These are phyloP conservation scores for Brassica balearica DNA, from an alignment of 441 rosid species.

Conservation along the genomic window DNA sequence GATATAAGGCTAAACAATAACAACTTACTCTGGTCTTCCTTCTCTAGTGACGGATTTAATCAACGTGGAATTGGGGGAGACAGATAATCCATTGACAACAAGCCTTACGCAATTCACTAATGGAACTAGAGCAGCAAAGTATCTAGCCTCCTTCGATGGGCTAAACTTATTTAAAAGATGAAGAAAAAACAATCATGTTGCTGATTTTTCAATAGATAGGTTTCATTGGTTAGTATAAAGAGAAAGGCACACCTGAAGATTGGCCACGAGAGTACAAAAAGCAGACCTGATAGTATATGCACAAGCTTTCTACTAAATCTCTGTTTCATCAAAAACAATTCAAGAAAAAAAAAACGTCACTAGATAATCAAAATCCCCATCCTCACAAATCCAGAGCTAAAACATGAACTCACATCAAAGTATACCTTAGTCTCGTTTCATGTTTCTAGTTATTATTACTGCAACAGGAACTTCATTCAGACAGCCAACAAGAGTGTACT, in stretches of 20 bases:
- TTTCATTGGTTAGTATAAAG: not conserved
- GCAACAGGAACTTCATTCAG: not conserved
- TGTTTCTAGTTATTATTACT: not conserved
- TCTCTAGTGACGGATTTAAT: constrained; percentile 79
- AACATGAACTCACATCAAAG: not conserved
- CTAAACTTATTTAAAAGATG: constrained; percentile 54
- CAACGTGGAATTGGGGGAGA: constrained; percentile 60
- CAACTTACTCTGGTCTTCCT: constrained; percentile 78
- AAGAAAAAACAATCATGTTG: constrained; percentile 24
- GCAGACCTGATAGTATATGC: constrained; percentile 81
- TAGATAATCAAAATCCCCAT: not conserved
- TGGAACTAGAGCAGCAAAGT: constrained; percentile 80
- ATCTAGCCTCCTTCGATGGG: constrained; percentile 69
- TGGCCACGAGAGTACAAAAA: constrained; percentile 79
- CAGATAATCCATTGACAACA: constrained; percentile 61
- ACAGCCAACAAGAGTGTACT: not conserved
- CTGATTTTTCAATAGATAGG: not conserved
- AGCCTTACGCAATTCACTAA: constrained; percentile 73
- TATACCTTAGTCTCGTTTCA: not conserved
- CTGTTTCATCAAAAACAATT: constrained; percentile 47
- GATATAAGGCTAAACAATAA: not conserved
- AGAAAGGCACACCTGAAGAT: constrained; percentile 66
- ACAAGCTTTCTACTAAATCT: constrained; percentile 86
- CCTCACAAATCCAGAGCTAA: not conserved
- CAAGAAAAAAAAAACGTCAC: not conserved